A percentile compares a stretch with the other conserved stretches of the same genome.
Evolutionary conservation across 305 asterid species (phyloP).

Genomic region (Andrographis paniculata): DNA sequence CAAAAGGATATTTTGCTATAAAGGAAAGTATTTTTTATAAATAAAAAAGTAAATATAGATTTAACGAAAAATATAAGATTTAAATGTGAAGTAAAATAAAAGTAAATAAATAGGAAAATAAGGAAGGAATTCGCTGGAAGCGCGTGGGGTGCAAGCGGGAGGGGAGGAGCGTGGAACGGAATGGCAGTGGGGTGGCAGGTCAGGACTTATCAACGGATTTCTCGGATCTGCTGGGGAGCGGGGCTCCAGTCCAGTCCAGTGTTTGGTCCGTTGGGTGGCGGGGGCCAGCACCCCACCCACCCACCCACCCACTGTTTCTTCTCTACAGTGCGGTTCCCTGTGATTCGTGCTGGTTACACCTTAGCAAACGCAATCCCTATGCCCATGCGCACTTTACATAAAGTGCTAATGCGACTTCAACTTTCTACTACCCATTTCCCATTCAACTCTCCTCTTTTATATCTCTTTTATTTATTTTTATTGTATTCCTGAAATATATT

Average conservation of each 20-base stretch:
- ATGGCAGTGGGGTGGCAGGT: conserved; percentile 8
- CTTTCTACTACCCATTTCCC: too few relatives aligned
- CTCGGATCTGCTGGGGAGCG: conserved; percentile 58
- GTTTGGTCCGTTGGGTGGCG: too few relatives aligned
- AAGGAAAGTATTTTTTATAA: too few relatives aligned
- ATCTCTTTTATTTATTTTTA: too few relatives aligned
- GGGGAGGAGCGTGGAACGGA: conserved; percentile 13
- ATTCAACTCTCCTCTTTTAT: too few relatives aligned
- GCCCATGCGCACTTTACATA: conserved; percentile 21
- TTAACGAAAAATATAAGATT: too few relatives aligned
- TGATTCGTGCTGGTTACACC: conserved; percentile 17
- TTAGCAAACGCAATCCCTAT: background rate
- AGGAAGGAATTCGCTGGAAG: too few relatives aligned
- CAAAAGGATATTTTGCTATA: too few relatives aligned
- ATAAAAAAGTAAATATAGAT: too few relatives aligned
- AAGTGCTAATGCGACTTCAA: background rate
- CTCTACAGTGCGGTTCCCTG: conserved; percentile 18
- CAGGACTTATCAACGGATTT: conserved; percentile 65
- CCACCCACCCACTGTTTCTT: conserved; percentile 19
- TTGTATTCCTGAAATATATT: too few relatives aligned
- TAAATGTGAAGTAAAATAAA: background rate
- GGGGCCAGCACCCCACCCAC: too few relatives aligned
- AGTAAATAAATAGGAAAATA: background rate
- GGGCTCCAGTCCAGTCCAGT: too few relatives aligned
- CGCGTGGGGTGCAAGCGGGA: background rate